phyloP scores from a whole-genome alignment of 805 yeast species.

The Groenewaldozyma salmanticensis region DNA sequence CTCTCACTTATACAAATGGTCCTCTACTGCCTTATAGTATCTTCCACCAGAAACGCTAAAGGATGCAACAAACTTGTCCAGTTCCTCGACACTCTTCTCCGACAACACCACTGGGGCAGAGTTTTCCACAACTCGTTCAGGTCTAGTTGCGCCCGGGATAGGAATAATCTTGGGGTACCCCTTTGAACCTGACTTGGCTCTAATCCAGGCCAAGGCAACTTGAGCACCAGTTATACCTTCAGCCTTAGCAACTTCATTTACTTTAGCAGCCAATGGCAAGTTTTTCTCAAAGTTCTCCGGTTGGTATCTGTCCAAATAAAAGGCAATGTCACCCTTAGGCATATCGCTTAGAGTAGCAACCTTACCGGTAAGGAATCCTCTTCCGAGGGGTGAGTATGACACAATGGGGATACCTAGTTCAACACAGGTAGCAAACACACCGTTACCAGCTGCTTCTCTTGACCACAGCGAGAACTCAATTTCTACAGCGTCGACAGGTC shows the following conservation, averaged over 20 bases:
- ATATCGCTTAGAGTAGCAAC: slow-evolving; percentile 39
- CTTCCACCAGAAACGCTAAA: neutral
- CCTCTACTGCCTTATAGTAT: neutral
- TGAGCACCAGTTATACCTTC: slow-evolving; percentile 50
- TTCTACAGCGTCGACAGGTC: slow-evolving; percentile 61
- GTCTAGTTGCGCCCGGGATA: slow-evolving; percentile 54
- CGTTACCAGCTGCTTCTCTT: slow-evolving; percentile 53
- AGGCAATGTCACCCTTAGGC: slow-evolving; percentile 48
- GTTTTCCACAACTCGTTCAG: neutral
- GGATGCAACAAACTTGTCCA: neutral
- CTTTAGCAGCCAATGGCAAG: slow-evolving; percentile 35
- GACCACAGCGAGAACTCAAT: slow-evolving; percentile 67
- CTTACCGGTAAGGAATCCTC: slow-evolving; percentile 66
- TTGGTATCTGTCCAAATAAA: slow-evolving; percentile 44
- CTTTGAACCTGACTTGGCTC: slow-evolving; percentile 30
- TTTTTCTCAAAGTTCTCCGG: slow-evolving; percentile 51
- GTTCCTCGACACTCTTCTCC: neutral
- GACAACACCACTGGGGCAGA: neutral
- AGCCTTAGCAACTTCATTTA: slow-evolving; percentile 41
- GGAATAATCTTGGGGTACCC: slow-evolving; percentile 54
- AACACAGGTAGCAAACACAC: slow-evolving; percentile 49
- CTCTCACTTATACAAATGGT: neutral
- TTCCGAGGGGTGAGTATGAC: slow-evolving; percentile 77
- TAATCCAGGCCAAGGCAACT: slow-evolving; percentile 59
- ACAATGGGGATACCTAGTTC: slow-evolving; percentile 55